These are phyloP conservation scores for Leccinum uliginosum DNA, from an alignment of 768 basidiomycete genomes.

Conservation along the genomic window DNA sequence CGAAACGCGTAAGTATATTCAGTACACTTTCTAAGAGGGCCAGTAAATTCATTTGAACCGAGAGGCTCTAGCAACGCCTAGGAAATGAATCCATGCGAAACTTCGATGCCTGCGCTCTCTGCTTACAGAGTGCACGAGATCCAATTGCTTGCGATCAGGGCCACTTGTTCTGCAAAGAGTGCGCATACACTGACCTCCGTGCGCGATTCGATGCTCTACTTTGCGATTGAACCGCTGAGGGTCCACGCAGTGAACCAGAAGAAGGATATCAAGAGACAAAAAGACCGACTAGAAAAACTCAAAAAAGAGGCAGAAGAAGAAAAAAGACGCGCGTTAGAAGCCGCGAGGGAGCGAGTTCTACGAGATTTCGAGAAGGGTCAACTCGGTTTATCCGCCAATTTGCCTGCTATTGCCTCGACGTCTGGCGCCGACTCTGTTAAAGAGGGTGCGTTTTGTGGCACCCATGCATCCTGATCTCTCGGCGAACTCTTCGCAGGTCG, in stretches of 20 bases:
- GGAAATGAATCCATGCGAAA: conserved; percentile 91
- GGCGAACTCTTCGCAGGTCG: conserved; percentile 36
- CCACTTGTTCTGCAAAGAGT: conserved; percentile 95
- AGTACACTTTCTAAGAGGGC: background rate
- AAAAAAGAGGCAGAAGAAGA: conserved; percentile 81
- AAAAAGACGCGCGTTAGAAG: conserved; percentile 57
- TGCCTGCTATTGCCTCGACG: conserved; percentile 32
- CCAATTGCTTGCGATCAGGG: conserved; percentile 82
- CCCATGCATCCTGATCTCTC: background rate
- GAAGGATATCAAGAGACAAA: conserved; percentile 89
- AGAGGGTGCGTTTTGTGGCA: conserved; percentile 31
- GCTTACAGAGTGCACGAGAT: conserved; percentile 77
- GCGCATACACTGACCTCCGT: conserved; percentile 82
- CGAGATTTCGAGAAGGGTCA: conserved; percentile 88
- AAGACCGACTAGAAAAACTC: conserved; percentile 67
- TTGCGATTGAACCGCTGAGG: conserved; percentile 4
- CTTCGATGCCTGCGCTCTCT: conserved; percentile 89
- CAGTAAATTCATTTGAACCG: conserved; percentile 1
- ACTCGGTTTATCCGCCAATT: conserved; percentile 54
- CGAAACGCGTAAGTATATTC: conserved; percentile 53
- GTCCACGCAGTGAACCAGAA: conserved; percentile 70
- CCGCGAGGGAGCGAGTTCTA: conserved; percentile 85
- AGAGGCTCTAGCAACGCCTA: conserved; percentile 29
- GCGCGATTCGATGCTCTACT: conserved; percentile 26
- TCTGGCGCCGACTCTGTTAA: conserved; percentile 33